phyloP scores from a whole-genome alignment of 2,329 filamentous ascomycete genomes.

The Clarireedia monteithiana region DNA sequence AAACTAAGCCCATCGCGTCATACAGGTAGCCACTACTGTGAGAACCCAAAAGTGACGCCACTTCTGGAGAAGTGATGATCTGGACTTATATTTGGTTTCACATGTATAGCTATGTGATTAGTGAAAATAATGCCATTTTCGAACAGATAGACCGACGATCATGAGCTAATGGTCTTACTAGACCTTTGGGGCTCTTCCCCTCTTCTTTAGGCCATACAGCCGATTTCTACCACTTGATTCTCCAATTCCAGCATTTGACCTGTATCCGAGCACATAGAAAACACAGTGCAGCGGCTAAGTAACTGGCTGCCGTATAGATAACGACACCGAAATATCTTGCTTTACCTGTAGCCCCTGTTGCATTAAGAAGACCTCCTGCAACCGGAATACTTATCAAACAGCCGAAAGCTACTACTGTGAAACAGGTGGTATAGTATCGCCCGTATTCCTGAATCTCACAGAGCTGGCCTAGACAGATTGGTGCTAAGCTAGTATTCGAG shows the following conservation, averaged over 20 bases:
- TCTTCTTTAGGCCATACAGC: too few species aligned
- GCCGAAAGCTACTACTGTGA: conserved; percentile 74
- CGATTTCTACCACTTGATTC: neutral
- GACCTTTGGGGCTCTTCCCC: too few species aligned
- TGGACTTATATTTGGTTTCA: too few species aligned
- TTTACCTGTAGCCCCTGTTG: conserved; percentile 14
- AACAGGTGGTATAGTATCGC: conserved; percentile 76
- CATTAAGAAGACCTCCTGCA: conserved; percentile 51
- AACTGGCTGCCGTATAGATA: conserved; percentile 14
- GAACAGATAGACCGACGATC: too few species aligned
- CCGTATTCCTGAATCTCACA: conserved; percentile 78
- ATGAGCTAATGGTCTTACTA: too few species aligned
- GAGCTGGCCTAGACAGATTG: conserved; percentile 74
- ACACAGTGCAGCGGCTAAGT: conserved; percentile 13
- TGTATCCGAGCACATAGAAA: neutral
- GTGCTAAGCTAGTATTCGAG: conserved; percentile 71
- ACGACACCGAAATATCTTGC: conserved; percentile 14
- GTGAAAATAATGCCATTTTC: too few species aligned
- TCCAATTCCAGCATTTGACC: neutral
- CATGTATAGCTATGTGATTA: too few species aligned
- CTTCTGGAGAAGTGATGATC: too few species aligned
- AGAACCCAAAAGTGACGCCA: too few species aligned
- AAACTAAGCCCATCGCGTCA: too few species aligned
- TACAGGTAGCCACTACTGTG: too few species aligned
- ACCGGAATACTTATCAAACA: conserved; percentile 65